These are phyloP conservation scores for Sphenostylis stenocarpa DNA, from an alignment of 306 rosid species.

Conservation along the genomic window DNA sequence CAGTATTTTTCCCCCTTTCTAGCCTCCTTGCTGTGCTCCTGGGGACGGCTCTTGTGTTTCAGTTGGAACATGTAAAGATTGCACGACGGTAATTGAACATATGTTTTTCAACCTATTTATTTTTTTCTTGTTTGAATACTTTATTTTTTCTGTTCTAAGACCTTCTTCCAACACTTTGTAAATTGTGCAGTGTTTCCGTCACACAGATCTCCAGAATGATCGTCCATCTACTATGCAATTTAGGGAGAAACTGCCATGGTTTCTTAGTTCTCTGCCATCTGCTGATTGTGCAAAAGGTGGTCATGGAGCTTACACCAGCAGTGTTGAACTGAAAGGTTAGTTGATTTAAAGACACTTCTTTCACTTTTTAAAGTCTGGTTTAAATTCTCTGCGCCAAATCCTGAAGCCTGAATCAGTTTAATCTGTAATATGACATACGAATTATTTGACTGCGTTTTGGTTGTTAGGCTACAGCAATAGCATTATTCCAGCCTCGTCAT, in stretches of 20 bases:
- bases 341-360: constrained; percentile 30
- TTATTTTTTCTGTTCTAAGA: constrained; percentile 27
- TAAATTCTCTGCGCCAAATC: constrained; percentile 7
- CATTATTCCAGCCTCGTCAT: constrained; percentile 84
- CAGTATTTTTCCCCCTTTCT: constrained; percentile 34
- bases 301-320: constrained; percentile 95
- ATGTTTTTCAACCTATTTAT: constrained; percentile 11
- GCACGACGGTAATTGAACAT: constrained; percentile 79
- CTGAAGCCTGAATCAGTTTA: constrained; percentile 10
- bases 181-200: constrained; percentile 82
- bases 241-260: constrained; percentile 93
- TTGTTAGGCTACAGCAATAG: constrained; percentile 72
- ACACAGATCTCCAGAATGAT: constrained; percentile 64
- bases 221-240: constrained; percentile 88
- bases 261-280: constrained; percentile 89
- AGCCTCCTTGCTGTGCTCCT: constrained; percentile 94
- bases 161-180: constrained; percentile 32
- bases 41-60: constrained; percentile 62
- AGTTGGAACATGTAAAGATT: constrained; percentile 80
- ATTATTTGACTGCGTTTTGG: constrained; percentile 22
- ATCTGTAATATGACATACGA: constrained; percentile 2
- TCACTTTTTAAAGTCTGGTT: neutral
- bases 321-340: constrained; percentile 87
- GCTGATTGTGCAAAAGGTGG: constrained; percentile 99
- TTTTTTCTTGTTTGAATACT: neutral